Percentiles rank a stretch among this genome's conserved stretches.
Evolutionary conservation across 768 basidiomycete species (phyloP).

Genomic region (Xerocomellus intermedius): DNA sequence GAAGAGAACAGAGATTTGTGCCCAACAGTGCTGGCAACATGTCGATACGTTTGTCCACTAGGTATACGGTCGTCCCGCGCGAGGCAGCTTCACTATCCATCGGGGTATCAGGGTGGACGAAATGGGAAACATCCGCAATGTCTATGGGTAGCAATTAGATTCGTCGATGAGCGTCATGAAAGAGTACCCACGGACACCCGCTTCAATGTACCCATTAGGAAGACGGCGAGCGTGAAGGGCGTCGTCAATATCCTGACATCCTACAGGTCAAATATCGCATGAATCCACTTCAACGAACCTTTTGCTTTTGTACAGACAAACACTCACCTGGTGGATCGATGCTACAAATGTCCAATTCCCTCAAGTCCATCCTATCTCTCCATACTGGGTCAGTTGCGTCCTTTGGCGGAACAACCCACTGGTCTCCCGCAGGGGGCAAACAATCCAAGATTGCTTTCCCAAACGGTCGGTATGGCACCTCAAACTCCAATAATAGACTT

Average conservation of each 20-base stretch:
- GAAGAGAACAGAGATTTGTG: conserved; percentile 91
- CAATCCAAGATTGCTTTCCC: conserved; percentile 94
- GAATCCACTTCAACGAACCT: conserved; percentile 2
- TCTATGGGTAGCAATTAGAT: conserved; percentile 46
- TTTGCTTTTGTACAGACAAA: neutral
- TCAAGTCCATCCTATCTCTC: conserved; percentile 84
- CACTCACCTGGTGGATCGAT: conserved; percentile 89
- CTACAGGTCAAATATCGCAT: conserved; percentile 37
- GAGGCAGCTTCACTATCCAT: conserved; percentile 98
- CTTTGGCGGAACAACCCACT: conserved; percentile 90
- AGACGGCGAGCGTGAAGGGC: conserved; percentile 87
- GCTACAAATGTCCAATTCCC: conserved; percentile 86
- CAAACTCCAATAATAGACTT: conserved; percentile 88
- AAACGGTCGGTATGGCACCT: conserved; percentile 94
- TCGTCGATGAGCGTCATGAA: neutral
- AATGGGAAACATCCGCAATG: conserved; percentile 97
- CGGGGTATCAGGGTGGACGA: conserved; percentile 87
- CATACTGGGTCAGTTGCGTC: conserved; percentile 51
- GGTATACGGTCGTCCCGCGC: conserved; percentile 94
- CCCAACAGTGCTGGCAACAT: conserved; percentile 94
- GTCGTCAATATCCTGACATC: conserved; percentile 98
- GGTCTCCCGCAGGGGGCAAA: conserved; percentile 83
- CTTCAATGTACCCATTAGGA: conserved; percentile 93
- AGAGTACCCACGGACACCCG: conserved; percentile 86
- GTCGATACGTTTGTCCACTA: conserved; percentile 98